A percentile compares a stretch with the other conserved stretches of the same genome.
phyloP scores from a whole-genome alignment of 495 filamentous ascomycete species.

The Xylaria longipes region DNA sequence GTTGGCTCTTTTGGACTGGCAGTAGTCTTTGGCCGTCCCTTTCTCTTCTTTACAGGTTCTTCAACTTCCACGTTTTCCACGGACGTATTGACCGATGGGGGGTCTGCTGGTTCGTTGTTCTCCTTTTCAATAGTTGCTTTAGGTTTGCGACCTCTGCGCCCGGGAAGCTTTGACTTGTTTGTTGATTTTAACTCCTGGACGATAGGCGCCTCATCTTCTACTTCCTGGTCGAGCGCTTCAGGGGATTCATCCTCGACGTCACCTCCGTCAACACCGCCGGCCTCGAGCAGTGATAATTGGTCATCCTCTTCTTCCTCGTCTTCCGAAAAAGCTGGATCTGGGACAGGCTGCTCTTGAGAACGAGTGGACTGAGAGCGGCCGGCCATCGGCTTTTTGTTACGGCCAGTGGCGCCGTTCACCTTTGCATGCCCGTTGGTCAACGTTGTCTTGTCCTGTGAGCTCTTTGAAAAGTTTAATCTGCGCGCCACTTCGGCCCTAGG shows the following conservation, averaged over 20 bases:
- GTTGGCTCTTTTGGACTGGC: conserved; percentile 27
- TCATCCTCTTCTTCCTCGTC: conserved; percentile 37
- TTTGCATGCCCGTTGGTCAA: conserved; percentile 33
- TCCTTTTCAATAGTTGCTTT: conserved; percentile 33
- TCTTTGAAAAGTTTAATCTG: conserved; percentile 49
- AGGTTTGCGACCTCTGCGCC: conserved; percentile 40
- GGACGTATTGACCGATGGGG: conserved; percentile 27
- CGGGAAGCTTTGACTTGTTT: conserved; percentile 32
- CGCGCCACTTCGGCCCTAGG: conserved; percentile 42
- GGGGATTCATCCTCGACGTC: conserved; percentile 30
- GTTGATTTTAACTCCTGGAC: conserved; percentile 26
- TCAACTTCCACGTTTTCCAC: conserved; percentile 35
- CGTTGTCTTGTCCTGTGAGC: conserved; percentile 25
- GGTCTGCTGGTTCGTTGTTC: conserved; percentile 30
- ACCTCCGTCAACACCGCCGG: conserved; percentile 35
- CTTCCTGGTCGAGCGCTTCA: conserved; percentile 37
- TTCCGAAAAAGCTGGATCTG: conserved; percentile 23
- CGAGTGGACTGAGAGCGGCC: conserved; percentile 26
- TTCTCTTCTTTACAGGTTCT: conserved; percentile 39
- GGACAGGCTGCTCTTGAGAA: conserved; percentile 32
- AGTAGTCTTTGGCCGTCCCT: conserved; percentile 37
- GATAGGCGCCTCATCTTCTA: conserved; percentile 29
- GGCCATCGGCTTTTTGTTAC: conserved; percentile 25
- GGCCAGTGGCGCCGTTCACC: conserved; percentile 30
- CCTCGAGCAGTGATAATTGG: conserved; percentile 44